phyloP scores from a whole-genome alignment of 805 yeast genomes.

The Grigorovia humatica region DNA sequence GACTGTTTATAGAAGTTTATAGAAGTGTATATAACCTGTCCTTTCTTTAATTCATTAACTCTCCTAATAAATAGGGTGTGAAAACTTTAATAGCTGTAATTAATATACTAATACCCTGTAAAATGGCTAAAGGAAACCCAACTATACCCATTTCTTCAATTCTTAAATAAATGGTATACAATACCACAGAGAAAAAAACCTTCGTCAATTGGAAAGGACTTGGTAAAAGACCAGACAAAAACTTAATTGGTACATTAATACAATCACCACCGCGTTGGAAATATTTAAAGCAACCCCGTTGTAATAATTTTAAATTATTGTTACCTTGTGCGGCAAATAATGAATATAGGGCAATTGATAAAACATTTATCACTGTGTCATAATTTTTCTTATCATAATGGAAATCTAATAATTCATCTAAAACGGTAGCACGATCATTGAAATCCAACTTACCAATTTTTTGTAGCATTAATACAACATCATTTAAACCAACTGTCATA shows the following conservation, averaged over 20 bases:
- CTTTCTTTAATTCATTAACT: constrained; percentile 29
- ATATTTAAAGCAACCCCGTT: constrained; percentile 81
- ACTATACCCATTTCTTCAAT: constrained; percentile 51
- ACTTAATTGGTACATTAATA: constrained; percentile 66
- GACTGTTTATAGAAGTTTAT: no score
- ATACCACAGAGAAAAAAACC: constrained; percentile 86
- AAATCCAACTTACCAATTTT: constrained; percentile 35
- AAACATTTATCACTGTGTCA: constrained; percentile 78
- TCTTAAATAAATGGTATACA: constrained; percentile 68
- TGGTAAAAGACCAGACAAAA: constrained; percentile 74
- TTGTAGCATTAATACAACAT: constrained; percentile 56
- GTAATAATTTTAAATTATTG: constrained; percentile 54
- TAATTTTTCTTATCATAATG: constrained; percentile 68
- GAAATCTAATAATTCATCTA: constrained; percentile 51
- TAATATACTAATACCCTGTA: constrained; percentile 58
- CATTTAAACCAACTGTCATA: constrained; percentile 94
- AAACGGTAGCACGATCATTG: constrained; percentile 45
- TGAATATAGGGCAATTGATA: constrained; percentile 82
- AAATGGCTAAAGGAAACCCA: constrained; percentile 60
- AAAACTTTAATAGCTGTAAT: constrained; percentile 69
- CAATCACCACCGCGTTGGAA: constrained; percentile 78
- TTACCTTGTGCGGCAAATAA: constrained; percentile 76
- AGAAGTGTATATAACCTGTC: neutral
- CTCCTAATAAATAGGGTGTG: constrained; percentile 62
- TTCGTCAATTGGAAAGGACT: constrained; percentile 63